These are phyloP conservation scores for Fomitopsis pulvina DNA, from an alignment of 768 basidiomycete species.

Conservation along the genomic window DNA sequence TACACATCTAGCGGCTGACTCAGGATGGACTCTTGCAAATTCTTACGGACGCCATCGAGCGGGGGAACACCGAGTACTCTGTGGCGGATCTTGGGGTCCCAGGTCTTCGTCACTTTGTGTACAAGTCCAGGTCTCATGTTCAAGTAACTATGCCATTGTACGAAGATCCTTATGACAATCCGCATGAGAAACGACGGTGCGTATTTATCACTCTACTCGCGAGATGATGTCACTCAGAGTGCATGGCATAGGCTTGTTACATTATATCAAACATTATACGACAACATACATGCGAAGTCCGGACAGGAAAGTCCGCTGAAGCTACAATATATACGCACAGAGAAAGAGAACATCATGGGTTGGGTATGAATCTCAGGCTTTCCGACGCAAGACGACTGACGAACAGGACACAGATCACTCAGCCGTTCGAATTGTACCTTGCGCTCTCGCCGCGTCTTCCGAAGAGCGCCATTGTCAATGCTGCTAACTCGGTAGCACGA, in stretches of 20 bases:
- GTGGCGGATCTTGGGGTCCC: constrained; percentile 79
- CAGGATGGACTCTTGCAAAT: constrained; percentile 49
- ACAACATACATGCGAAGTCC: constrained; percentile 86
- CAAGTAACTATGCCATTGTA: constrained; percentile 85
- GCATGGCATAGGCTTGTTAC: constrained; percentile 57
- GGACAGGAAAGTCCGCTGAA: constrained; percentile 77
- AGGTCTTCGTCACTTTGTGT: constrained; percentile 89
- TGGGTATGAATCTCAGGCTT: constrained; percentile 63
- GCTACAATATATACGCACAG: constrained; percentile 80
- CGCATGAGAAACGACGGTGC: constrained; percentile 56
- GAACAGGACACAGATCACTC: constrained; percentile 61
- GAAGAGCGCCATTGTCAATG: constrained; percentile 81
- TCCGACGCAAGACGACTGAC: not conserved
- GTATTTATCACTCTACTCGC: constrained; percentile 4
- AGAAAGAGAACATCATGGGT: constrained; percentile 85
- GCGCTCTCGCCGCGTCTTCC: constrained; percentile 76
- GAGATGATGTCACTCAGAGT: constrained; percentile 8
- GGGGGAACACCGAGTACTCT: constrained; percentile 54
- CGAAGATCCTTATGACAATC: constrained; percentile 75
- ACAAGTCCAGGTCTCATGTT: constrained; percentile 85
- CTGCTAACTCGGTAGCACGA: constrained; percentile 81
- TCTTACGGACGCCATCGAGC: constrained; percentile 40
- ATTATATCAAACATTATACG: constrained; percentile 82
- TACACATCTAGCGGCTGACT: constrained; percentile 48
- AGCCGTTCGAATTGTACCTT: constrained; percentile 89